Evolutionary conservation across 2,329 filamentous ascomycete species (phyloP).

Genomic region (Trichoderma sp.): DNA sequence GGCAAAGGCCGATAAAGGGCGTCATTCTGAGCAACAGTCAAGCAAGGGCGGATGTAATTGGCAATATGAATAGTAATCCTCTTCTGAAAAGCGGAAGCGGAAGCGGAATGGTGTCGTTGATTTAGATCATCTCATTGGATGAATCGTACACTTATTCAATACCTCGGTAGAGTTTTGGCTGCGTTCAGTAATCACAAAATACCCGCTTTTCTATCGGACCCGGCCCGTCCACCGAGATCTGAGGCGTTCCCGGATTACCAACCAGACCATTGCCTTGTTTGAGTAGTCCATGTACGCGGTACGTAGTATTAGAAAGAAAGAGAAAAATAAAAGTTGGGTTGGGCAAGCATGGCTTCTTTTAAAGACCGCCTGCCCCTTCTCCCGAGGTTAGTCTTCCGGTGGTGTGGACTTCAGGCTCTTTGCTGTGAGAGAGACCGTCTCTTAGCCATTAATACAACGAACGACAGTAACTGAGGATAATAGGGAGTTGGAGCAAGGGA

Average conservation of each 20-base stretch:
- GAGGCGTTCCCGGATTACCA: background rate
- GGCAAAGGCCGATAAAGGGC: background rate
- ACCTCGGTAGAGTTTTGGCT: background rate
- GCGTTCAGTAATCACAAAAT: constrained; percentile 6
- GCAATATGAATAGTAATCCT: constrained; percentile 3
- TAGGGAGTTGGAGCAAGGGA: background rate
- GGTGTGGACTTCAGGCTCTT: background rate
- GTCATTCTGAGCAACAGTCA: background rate
- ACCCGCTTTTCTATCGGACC: constrained; percentile 4
- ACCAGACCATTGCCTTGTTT: background rate
- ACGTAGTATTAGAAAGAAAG: background rate
- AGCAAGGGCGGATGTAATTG: background rate
- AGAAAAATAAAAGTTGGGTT: background rate
- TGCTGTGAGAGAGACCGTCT: background rate
- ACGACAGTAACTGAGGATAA: background rate
- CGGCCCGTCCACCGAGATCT: background rate
- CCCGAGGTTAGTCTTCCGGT: background rate
- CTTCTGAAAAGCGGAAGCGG: background rate
- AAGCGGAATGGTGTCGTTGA: background rate
- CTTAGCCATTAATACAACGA: background rate
- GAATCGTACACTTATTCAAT: background rate
- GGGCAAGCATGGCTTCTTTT: background rate
- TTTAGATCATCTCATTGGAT: background rate
- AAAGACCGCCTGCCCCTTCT: background rate
- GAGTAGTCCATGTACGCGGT: background rate